Evolutionary conservation across 2,329 filamentous ascomycete species (phyloP).

Genomic region (Piedraia hortae): DNA sequence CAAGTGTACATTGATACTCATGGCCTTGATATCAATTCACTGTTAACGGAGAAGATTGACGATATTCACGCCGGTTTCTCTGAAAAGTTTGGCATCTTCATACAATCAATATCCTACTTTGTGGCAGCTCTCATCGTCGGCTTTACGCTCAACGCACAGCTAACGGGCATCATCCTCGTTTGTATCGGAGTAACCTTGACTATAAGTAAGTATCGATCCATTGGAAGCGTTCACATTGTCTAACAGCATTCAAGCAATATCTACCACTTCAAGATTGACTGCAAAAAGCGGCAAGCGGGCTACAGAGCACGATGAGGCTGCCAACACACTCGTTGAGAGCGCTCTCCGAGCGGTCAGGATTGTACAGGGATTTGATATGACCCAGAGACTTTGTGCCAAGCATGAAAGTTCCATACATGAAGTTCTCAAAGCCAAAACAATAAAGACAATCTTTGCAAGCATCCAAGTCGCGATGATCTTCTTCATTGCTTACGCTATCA

Average conservation of each 20-base stretch:
- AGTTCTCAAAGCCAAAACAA: conserved; percentile 14
- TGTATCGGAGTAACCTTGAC: too few relatives aligned
- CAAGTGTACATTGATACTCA: conserved; percentile 25
- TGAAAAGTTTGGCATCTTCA: conserved; percentile 21
- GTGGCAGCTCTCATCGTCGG: conserved; percentile 18
- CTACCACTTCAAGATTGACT: conserved; percentile 17
- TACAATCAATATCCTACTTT: conserved; percentile 20
- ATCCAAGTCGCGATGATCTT: conserved; percentile 18
- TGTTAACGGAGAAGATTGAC: conserved; percentile 20
- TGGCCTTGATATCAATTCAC: conserved; percentile 21
- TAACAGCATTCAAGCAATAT: too few relatives aligned
- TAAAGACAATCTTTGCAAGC: conserved; percentile 16
- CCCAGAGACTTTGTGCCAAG: conserved; percentile 14
- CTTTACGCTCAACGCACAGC: conserved; percentile 17
- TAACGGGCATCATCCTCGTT: conserved; percentile 19
- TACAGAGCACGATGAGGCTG: conserved; percentile 15
- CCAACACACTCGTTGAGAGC: conserved; percentile 19
- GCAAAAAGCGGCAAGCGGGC: conserved; percentile 16
- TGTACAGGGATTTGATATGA: conserved; percentile 22
- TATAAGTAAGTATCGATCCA: too few relatives aligned
- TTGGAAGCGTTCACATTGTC: too few relatives aligned
- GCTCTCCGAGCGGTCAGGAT: conserved; percentile 20
- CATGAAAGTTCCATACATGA: conserved; percentile 13
- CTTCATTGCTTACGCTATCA: conserved; percentile 19
- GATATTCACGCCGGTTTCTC: conserved; percentile 20